Evolutionary conservation across 768 basidiomycete species (phyloP), one percentile per base, ranked within the genome.

Genomic region (Collybia nuda): DNA sequence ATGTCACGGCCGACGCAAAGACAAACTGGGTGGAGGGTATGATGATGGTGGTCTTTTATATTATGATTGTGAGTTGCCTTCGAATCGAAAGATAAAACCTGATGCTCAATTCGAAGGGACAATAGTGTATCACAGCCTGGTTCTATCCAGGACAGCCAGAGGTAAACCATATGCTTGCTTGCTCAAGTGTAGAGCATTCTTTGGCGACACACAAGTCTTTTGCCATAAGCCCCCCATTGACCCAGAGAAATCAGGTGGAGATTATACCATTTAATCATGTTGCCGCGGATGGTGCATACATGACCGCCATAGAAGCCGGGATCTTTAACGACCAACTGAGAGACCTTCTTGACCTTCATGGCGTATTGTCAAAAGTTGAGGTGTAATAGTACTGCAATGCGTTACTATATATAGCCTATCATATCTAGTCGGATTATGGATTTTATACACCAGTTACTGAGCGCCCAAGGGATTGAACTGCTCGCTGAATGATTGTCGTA

Each of bases 21-120:
- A 89, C 88, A 1, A 89, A 89, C 61, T 89, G 87, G 86, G 80
- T 77, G 0, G 87, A 89, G 67, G 85, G 88, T 5, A 67, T 75
- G 36, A 76, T 82, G 26, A 77, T 90, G 76, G 68, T 88, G 32
- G 61, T 77, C 7, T 85, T 87, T 62, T 89, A 88, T 60, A 37
- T 75, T 40, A 85, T 88, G 78, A 82, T 84, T 53, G 85, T 75
- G 47, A 55, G 67, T 61, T 32, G 32, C 9, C 14, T 32, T 32
- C 32, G 14, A 14, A 6, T 32, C 12, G 32, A 14, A 32, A 32
- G 32, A 32, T 14, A 14, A 14, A 11, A 3, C 14, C 32, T 32
- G 14, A n/a, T 32, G 12, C 9, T 32, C 12, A 32, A 11, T 32
- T 32, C 9, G 12, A 14, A 32, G 9, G 32, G 3, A 28, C 28